A percentile compares a stretch with the other conserved stretches of the same genome.
These are phyloP conservation scores for Ascochyta koolunga DNA, from an alignment of 2,329 filamentous ascomycete genomes.

Conservation along the genomic window DNA sequence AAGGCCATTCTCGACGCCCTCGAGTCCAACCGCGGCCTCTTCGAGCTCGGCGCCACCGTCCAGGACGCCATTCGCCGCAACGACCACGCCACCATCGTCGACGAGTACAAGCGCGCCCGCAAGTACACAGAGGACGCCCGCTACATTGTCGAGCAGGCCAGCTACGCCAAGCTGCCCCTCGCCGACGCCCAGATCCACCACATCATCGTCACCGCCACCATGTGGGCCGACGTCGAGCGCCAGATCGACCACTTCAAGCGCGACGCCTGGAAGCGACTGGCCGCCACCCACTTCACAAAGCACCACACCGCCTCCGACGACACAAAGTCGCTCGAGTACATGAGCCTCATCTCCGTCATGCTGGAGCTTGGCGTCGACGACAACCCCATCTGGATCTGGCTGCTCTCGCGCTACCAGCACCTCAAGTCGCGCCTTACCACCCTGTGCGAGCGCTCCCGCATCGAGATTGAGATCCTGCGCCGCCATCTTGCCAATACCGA, in stretches of 20 bases:
- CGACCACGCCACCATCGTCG: constrained; percentile 86
- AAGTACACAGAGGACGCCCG: constrained; percentile 80
- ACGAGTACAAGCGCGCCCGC: constrained; percentile 84
- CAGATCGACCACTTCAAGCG: constrained; percentile 88
- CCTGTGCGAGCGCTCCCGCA: constrained; percentile 82
- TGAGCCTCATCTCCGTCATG: constrained; percentile 87
- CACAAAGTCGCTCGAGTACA: constrained; percentile 75
- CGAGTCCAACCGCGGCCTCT: constrained; percentile 78
- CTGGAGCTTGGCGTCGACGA: constrained; percentile 95
- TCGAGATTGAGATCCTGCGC: constrained; percentile 90
- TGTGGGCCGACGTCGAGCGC: constrained; percentile 93
- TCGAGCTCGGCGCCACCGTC: constrained; percentile 79
- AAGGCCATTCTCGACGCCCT: constrained; percentile 78
- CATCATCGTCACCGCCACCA: constrained; percentile 84
- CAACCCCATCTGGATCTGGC: constrained; percentile 96
- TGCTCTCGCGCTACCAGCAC: constrained; percentile 86
- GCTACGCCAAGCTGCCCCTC: constrained; percentile 60
- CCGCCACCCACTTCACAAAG: constrained; percentile 65
- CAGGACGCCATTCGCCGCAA: constrained; percentile 86
- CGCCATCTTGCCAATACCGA: constrained; percentile 77
- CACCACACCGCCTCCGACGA: constrained; percentile 55
- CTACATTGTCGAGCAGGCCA: constrained; percentile 64
- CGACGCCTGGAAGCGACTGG: constrained; percentile 83
- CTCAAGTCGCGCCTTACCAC: constrained; percentile 83
- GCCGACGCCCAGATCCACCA: constrained; percentile 83